Conservation (phyloP, 2,329 filamentous ascomycete species). For the Ophiocordyceps camponoti-saundersi region DNA sequence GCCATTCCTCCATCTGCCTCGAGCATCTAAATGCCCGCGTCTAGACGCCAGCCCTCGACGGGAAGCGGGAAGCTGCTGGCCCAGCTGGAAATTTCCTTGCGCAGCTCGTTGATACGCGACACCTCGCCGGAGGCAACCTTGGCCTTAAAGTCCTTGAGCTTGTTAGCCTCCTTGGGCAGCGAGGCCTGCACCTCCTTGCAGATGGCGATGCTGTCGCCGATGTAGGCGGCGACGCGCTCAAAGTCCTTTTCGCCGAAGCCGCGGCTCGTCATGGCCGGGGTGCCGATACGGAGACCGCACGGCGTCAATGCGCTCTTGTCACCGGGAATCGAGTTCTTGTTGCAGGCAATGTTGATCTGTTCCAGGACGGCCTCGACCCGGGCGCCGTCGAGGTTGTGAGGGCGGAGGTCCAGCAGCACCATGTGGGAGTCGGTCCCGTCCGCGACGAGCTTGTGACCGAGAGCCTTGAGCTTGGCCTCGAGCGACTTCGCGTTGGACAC, state of each 20-base stretch:
- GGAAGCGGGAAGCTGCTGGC: slow-evolving; percentile 84
- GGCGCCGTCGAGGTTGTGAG: slow-evolving; percentile 74
- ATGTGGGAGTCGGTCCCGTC: slow-evolving; percentile 97
- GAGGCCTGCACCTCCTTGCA: slow-evolving; percentile 71
- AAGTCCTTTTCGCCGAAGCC: slow-evolving; percentile 90
- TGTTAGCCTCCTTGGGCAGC: slow-evolving; percentile 94
- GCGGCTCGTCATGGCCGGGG: slow-evolving; percentile 91
- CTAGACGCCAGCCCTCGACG: slow-evolving; percentile 53
- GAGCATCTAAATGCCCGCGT: slow-evolving; percentile 35
- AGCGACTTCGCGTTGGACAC: slow-evolving; percentile 86
- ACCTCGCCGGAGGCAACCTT: slow-evolving; percentile 69
- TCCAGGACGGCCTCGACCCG: slow-evolving; percentile 92
- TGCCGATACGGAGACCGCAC: slow-evolving; percentile 87
- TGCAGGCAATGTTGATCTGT: slow-evolving; percentile 97
- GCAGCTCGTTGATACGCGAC: slow-evolving; percentile 65
- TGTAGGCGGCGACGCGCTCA: slow-evolving; percentile 75
- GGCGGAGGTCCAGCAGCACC: slow-evolving; percentile 85
- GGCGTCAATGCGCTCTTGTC: slow-evolving; percentile 95
- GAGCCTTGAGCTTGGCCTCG: slow-evolving; percentile 65
- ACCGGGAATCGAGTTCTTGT: slow-evolving; percentile 97
- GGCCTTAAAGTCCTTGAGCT: slow-evolving; percentile 98
- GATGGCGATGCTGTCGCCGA: slow-evolving; percentile 76
- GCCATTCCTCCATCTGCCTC: not conserved
- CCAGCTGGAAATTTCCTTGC: slow-evolving; percentile 82
- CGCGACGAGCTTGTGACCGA: slow-evolving; percentile 87